phyloP scores from a whole-genome alignment of 192 early-diverging fungal genomes.

The Gigaspora rosea region DNA sequence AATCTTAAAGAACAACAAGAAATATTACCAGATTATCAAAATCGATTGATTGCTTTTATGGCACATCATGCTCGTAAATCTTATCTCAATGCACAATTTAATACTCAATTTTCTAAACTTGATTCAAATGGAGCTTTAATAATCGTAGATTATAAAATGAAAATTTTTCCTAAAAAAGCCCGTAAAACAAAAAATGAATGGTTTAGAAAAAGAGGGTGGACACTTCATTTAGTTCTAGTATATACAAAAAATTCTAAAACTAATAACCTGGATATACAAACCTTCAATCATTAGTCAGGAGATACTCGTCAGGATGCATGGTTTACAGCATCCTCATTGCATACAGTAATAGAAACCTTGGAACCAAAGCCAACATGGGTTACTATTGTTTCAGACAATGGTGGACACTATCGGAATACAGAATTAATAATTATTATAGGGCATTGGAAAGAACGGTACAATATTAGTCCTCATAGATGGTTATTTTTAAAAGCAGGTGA shows the following conservation, averaged over 20 bases:
- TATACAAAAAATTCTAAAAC: background rate
- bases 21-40: background rate
- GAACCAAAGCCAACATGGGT: background rate
- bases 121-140: no score
- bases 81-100: background rate
- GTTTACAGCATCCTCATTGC: background rate
- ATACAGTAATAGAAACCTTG: background rate
- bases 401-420: background rate
- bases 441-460: background rate
- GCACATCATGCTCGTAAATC: background rate
- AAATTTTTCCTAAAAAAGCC: background rate
- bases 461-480: background rate
- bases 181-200: background rate
- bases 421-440: background rate
- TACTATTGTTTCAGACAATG: background rate
- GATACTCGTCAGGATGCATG: background rate
- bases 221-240: background rate
- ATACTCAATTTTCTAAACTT: background rate
- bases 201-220: background rate
- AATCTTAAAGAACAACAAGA: background rate
- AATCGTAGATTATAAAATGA: background rate
- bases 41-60: background rate
- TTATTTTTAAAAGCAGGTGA: background rate
- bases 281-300: background rate
- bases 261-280: background rate